Base-by-base conservation (phyloP, 352 stramenopile genomes). In the Globisporangium iwayamae region DNA sequence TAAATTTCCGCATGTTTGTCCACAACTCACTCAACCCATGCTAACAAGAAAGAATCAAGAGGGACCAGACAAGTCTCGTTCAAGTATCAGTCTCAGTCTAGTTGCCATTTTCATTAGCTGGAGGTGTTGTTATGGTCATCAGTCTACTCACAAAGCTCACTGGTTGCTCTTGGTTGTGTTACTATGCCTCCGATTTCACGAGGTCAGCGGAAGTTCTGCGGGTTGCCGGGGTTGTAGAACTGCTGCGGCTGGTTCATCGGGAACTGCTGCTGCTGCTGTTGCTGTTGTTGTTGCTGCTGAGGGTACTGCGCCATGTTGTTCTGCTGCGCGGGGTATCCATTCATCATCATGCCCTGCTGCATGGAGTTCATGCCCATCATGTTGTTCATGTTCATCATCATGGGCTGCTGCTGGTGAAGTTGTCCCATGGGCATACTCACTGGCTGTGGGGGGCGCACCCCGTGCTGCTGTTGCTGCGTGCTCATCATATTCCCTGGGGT, bases 391-490 rank as follows among this genome's bases (percentile, higher is more conserved):
- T 28, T 16, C 63, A 68, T 68, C 28, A 9, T 25, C 41, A 62
- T 55, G 14, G 51, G 60, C 39, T 66, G 55, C 39, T 61, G 54
- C 22, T 61, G 47, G 0, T 57, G 54, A 36, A 36, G 32, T 38
- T 48, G 36, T 1, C 52, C 32, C 36, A 57, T 43, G 5, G 66
- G 39, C 57, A 57, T 41, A 28, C 46, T 63, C 34, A 73, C 66
- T n/a, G 71, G 71, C 38, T 81, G 73, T 28, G 73, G 73, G n/a
- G 71, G 63, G 43, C 73, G 73, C 56, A 80, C 69, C 60, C 76
- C 68, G 36, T 75, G 67, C 28, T 64, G 60, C 46, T 64, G 60
- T 39, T 64, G 63, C 46, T 62, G 64, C 41, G 48, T 22, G 47
- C 36, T n/a, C 36, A 60, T 61, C 55, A 66, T 43, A 8, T 30